A percentile compares a stretch with the other conserved stretches of the same genome.
These are phyloP conservation scores for Agaricus bisporus DNA, from an alignment of 768 basidiomycete genomes.

Conservation along the genomic window DNA sequence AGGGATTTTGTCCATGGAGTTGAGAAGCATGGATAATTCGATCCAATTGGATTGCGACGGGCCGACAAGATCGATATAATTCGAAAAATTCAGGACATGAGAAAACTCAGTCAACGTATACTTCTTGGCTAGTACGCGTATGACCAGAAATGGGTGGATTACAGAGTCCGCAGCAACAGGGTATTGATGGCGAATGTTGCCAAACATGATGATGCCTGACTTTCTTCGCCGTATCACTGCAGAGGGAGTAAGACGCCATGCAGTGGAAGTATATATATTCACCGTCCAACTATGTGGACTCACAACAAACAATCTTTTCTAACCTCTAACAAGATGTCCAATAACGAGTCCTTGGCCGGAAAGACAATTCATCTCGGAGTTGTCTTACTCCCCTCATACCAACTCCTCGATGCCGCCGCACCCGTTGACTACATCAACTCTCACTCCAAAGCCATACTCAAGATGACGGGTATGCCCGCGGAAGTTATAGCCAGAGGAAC, in stretches of 20 bases:
- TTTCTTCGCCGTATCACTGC: no score
- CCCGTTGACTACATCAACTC: slow-evolving; percentile 20
- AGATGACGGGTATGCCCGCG: neutral
- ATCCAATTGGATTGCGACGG: neutral
- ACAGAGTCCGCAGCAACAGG: no score
- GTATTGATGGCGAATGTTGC: no score
- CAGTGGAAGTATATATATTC: no score
- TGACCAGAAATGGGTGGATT: no score
- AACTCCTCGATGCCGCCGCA: slow-evolving; percentile 22
- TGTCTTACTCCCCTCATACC: slow-evolving; percentile 16
- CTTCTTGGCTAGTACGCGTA: no score
- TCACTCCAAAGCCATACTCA: slow-evolving; percentile 13
- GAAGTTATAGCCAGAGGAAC: slow-evolving; percentile 15
- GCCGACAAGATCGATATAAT: neutral
- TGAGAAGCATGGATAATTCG: neutral
- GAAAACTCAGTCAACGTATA: no score
- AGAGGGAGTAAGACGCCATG: no score
- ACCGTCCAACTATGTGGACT: no score
- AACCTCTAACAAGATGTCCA: neutral
- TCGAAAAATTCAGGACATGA: no score
- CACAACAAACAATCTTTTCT: neutral
- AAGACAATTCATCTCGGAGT: slow-evolving; percentile 17
- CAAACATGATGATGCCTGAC: no score
- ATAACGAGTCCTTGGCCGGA: neutral
- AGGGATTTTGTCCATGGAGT: neutral